Evolutionary conservation across 352 stramenopile genomes (phyloP), one percentile per base, ranked within the genome.

Genomic region (Halophytophthora batemanensis): DNA sequence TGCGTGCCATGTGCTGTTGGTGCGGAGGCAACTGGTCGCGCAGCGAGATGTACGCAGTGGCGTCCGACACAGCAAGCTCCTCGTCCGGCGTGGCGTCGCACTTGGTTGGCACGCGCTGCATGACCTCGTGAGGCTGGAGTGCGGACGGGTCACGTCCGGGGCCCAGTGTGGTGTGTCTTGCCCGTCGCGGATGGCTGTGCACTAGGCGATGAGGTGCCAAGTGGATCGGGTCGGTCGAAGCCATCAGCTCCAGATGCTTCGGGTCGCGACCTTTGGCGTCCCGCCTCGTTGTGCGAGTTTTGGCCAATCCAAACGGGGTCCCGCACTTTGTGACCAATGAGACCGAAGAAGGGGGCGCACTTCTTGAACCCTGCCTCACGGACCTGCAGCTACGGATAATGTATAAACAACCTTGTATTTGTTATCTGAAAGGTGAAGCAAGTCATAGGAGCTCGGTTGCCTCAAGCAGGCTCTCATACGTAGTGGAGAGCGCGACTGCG

Each of bases 1-100:
- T 8, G 25, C 4, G 8, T 8, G 25, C 25, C 8, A 8, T 31
- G 25, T 8, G 25, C 25, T 31, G 25, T 31, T 31, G 25, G 4
- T 31, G 25, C 4, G 8, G 25, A 4, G 8, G 25, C 25, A 31
- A 8, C 8, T 31, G 25, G 38, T 69, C 61, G 28, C 56, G 61
- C 0, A 69, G 51, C 0, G 61, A 65, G 12, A 69, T 50, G 46
- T 69, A 69, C 18, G 40, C 60, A 7, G 57, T 61, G 22, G 57
- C 52, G 28, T 64, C 48, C 21, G 59, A 68, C 40, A 45, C 59
- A 15, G 37, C 44, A 18, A 67, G 39, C 15, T 39, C 52, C 23
- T 68, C 59, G 45, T 68, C 59, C 3, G 59, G 53, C 18, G 59
- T 60, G 28, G 23, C 19, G 13, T 40, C 39, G 8, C 45, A 17